A percentile compares a stretch with the other conserved stretches of the same genome.
phyloP scores from a whole-genome alignment of 768 basidiomycete genomes.

The Candolleomyces eurysporus region DNA sequence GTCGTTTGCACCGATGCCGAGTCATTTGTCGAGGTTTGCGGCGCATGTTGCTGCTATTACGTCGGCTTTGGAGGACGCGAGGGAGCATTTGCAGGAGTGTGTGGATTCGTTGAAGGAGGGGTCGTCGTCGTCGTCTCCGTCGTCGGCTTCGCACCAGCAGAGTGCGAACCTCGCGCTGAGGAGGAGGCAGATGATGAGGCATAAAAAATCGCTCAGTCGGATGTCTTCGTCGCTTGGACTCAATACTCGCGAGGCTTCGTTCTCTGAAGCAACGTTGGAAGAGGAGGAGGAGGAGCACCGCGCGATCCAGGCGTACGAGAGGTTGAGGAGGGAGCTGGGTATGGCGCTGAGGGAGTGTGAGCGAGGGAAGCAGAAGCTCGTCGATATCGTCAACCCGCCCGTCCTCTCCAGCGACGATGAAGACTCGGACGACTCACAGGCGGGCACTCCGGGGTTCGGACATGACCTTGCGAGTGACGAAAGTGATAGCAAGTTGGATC shows the following conservation, averaged over 20 bases:
- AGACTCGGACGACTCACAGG: constrained; percentile 39
- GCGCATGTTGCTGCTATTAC: constrained; percentile 71
- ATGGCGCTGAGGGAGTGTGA: constrained; percentile 80
- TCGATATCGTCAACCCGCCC: constrained; percentile 51
- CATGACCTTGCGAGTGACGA: constrained; percentile 51
- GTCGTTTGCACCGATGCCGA: constrained; percentile 77
- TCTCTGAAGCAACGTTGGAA: constrained; percentile 4
- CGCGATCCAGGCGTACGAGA: constrained; percentile 71
- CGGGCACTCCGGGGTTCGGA: constrained; percentile 50
- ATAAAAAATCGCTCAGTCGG: background rate
- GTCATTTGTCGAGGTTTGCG: constrained; percentile 65
- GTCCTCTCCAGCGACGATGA: constrained; percentile 29
- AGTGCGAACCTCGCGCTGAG: constrained; percentile 3
- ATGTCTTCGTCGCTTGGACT: no score
- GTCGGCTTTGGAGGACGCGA: constrained; percentile 67
- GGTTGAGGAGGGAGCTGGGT: constrained; percentile 73
- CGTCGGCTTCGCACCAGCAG: no score
- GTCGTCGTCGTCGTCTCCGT: background rate
- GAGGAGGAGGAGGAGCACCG: constrained; percentile 35
- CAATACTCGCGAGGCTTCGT: constrained; percentile 23
- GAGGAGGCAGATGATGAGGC: background rate
- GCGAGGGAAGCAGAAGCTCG: constrained; percentile 64
- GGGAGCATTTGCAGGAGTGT: constrained; percentile 63
- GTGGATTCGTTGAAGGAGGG: constrained; percentile 53
- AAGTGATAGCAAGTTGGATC: constrained; percentile 46